Conservation (phyloP, 129 eudicot species). For the Gnaphalium uliginosum region DNA sequence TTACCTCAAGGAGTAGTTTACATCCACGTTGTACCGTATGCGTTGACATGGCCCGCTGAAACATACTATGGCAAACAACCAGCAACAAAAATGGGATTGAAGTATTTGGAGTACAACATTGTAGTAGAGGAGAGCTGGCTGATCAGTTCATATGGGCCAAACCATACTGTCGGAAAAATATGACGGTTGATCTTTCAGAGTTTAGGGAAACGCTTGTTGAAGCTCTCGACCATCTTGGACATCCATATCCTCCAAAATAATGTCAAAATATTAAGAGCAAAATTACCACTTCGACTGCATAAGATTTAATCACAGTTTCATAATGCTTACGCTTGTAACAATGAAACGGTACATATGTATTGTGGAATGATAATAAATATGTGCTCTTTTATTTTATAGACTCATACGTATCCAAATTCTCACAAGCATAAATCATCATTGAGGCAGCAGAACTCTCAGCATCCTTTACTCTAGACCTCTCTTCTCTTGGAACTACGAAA, state of each 20-base stretch:
- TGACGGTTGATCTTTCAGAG: slow-evolving; percentile 43
- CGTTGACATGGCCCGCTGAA: slow-evolving; percentile 46
- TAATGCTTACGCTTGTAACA: background rate
- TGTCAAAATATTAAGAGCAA: no score
- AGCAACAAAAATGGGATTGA: slow-evolving; percentile 44
- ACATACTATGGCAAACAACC: slow-evolving; percentile 40
- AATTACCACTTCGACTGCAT: no score
- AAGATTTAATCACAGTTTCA: background rate
- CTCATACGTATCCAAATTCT: slow-evolving; percentile 34
- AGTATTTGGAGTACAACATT: slow-evolving; percentile 55
- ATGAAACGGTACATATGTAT: background rate
- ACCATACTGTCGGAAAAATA: slow-evolving; percentile 3
- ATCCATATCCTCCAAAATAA: background rate
- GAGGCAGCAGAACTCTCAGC: slow-evolving; percentile 73
- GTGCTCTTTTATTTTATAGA: background rate
- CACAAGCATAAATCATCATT: slow-evolving; percentile 33
- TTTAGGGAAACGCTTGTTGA: slow-evolving; percentile 41
- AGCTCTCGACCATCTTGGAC: slow-evolving; percentile 41
- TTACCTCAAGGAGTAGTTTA: slow-evolving; percentile 45
- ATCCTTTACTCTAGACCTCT: no score
- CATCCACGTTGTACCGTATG: slow-evolving; percentile 49
- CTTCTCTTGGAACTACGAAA: background rate
- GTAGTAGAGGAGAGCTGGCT: slow-evolving; percentile 40
- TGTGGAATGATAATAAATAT: background rate
- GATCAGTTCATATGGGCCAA: no score